Conservation (phyloP, 2,329 filamentous ascomycete genomes). For the Zelopaecilomyces penicillatus region DNA sequence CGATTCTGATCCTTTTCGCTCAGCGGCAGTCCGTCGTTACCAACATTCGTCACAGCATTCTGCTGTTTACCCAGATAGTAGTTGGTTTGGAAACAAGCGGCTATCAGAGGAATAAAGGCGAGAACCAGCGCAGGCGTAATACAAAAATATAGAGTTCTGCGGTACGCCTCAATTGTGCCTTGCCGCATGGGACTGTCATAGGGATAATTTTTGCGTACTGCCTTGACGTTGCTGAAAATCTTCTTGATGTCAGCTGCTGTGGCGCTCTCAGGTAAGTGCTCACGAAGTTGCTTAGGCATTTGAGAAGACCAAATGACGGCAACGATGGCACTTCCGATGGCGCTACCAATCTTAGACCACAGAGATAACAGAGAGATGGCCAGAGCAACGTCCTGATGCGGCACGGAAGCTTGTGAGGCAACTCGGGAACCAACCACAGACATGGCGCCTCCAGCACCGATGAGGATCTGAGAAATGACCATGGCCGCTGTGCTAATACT, state of each 20-base stretch:
- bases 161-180: slow-evolving; percentile 24
- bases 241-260: slow-evolving; percentile 15
- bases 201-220: slow-evolving; percentile 21
- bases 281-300: slow-evolving; percentile 17
- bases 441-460: slow-evolving; percentile 27
- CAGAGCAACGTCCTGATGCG: slow-evolving; percentile 27
- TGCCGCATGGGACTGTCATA: slow-evolving; percentile 25
- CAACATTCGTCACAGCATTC: slow-evolving; percentile 20
- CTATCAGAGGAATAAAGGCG: slow-evolving; percentile 24
- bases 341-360: slow-evolving; percentile 27
- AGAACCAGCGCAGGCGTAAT: slow-evolving; percentile 23
- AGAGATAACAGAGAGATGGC: slow-evolving; percentile 26
- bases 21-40: slow-evolving; percentile 17
- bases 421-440: slow-evolving; percentile 29
- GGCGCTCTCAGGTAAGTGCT: slow-evolving; percentile 15
- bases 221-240: slow-evolving; percentile 25
- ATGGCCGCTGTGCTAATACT: slow-evolving; percentile 24
- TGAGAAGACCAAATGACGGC: slow-evolving; percentile 28
- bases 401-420: slow-evolving; percentile 30
- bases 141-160: slow-evolving; percentile 26
- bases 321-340: slow-evolving; percentile 27
- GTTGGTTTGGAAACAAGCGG: slow-evolving; percentile 29
- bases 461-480: slow-evolving; percentile 26
- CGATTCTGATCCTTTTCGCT: slow-evolving; percentile 14
- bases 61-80: slow-evolving; percentile 25